A percentile compares a stretch with the other conserved stretches of the same genome.
Evolutionary conservation across 2,329 filamentous ascomycete species (phyloP).

Genomic region (Septoria petroselini): DNA sequence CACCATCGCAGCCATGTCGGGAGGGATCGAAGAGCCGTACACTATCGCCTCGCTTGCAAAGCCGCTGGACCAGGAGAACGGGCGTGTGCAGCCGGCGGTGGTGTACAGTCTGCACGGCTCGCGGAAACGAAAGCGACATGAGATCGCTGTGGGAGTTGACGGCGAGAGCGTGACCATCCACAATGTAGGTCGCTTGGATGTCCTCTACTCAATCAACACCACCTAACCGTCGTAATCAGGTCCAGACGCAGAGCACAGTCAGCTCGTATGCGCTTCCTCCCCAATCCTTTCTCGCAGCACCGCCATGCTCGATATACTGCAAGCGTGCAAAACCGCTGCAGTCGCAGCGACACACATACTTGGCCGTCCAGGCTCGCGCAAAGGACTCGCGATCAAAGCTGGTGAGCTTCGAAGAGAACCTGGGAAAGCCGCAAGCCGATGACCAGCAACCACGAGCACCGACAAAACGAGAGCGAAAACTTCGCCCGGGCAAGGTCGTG

Average conservation of each 20-base stretch:
- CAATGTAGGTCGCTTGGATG: constrained; percentile 47
- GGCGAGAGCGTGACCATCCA: constrained; percentile 62
- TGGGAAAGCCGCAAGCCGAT: constrained; percentile 25
- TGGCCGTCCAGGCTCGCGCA: constrained; percentile 48
- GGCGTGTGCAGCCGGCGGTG: constrained; percentile 43
- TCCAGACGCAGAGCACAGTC: constrained; percentile 59
- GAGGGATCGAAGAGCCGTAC: constrained; percentile 38
- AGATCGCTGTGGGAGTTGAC: constrained; percentile 58
- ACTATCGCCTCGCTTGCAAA: constrained; percentile 46
- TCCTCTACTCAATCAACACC: not conserved
- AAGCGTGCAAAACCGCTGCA: constrained; percentile 45
- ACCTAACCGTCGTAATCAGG: constrained; percentile 41
- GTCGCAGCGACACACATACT: constrained; percentile 56
- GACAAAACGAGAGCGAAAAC: constrained; percentile 32
- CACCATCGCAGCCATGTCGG: constrained; percentile 22
- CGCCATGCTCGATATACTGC: constrained; percentile 57
- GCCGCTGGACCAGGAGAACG: constrained; percentile 42
- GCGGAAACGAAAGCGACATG: constrained; percentile 61
- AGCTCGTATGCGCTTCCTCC: constrained; percentile 62
- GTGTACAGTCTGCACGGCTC: constrained; percentile 55
- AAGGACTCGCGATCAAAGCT: constrained; percentile 50
- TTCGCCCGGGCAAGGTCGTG: constrained; percentile 33
- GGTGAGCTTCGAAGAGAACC: constrained; percentile 54
- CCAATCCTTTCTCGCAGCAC: constrained; percentile 55
- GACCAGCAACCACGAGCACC: constrained; percentile 33